Percentiles rank a stretch among this genome's conserved stretches.
phyloP scores from a whole-genome alignment of 345 rosid species.

The Syzygium grande region DNA sequence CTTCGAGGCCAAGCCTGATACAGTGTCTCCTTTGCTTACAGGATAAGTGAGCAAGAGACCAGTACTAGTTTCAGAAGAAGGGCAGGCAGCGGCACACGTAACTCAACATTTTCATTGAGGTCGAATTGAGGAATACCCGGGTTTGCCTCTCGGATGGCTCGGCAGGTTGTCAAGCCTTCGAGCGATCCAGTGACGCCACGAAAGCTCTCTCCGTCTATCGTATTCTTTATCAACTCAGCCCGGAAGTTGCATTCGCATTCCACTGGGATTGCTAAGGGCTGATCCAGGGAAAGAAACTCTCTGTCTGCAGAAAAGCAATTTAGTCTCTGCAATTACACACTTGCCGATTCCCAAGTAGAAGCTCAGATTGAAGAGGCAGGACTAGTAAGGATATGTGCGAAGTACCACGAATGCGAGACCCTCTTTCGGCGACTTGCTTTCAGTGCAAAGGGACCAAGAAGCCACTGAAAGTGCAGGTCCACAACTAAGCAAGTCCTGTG shows the following conservation, averaged over 20 bases:
- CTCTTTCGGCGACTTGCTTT: conserved; percentile 17
- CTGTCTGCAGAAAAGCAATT: conserved; percentile 44
- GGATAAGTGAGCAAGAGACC: conserved; percentile 58
- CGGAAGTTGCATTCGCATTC: conserved; percentile 55
- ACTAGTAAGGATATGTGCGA: conserved; percentile 30
- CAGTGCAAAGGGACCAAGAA: conserved; percentile 18
- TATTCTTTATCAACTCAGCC: conserved; percentile 40
- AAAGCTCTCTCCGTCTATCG: conserved; percentile 57
- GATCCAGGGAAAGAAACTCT: conserved; percentile 37
- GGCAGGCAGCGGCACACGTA: conserved; percentile 58
- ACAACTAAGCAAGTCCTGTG: conserved; percentile 43
- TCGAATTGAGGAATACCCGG: conserved; percentile 34
- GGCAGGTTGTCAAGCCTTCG: conserved; percentile 66
- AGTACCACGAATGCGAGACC: conserved; percentile 55
- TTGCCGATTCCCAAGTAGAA: conserved; percentile 42
- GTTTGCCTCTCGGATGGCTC: conserved; percentile 45
- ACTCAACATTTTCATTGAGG: conserved; percentile 26
- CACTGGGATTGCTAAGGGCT: conserved; percentile 50
- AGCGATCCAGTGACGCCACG: conserved; percentile 46
- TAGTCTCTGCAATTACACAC: conserved; percentile 29
- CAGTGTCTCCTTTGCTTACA: conserved; percentile 39
- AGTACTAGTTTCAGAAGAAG: conserved; percentile 16
- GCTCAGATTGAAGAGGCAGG: conserved; percentile 53
- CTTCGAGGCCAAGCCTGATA: conserved; percentile 38
- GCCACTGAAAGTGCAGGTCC: conserved; percentile 32